Evolutionary conservation across 352 stramenopile species (phyloP).

Genomic region (Globisporangium radiosum): DNA sequence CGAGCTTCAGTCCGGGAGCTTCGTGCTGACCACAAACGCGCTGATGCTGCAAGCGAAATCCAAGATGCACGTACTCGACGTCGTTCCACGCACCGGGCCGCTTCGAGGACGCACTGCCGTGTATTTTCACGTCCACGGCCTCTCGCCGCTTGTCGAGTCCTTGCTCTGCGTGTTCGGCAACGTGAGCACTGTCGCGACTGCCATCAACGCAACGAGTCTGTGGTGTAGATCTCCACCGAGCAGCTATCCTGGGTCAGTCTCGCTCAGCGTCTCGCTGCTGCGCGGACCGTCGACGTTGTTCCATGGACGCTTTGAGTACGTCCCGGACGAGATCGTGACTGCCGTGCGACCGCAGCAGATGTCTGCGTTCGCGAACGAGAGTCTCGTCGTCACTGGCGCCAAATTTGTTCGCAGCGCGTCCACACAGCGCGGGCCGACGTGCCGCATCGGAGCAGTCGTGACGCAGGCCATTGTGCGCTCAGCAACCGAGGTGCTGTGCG

Average conservation of each 20-base stretch:
- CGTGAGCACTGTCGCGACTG: conserved; percentile 3
- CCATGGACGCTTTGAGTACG: conserved; percentile 12
- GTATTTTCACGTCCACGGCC: conserved; percentile 11
- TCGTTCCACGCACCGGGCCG: conserved; percentile 10
- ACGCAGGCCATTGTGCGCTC: conserved; percentile 20
- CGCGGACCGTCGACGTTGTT: not conserved
- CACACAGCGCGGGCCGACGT: conserved; percentile 12
- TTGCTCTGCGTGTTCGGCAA: conserved; percentile 25
- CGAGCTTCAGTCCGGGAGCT: conserved; percentile 1
- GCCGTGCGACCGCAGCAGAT: conserved; percentile 13
- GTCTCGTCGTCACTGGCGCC: conserved; percentile 16
- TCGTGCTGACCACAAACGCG: not conserved
- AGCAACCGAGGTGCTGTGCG: conserved; percentile 17
- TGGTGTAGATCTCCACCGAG: conserved; percentile 18
- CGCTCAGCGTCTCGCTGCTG: conserved; percentile 16
- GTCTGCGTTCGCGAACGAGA: conserved; percentile 3
- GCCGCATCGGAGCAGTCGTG: conserved; percentile 16
- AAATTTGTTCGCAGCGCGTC: conserved; percentile 17
- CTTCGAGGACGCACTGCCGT: conserved; percentile 25
- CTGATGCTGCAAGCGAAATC: conserved; percentile 2
- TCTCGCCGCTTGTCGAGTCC: conserved; percentile 3
- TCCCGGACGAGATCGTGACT: conserved; percentile 22
- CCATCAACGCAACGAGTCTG: conserved; percentile 10
- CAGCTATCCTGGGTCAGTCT: conserved; percentile 10
- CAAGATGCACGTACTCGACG: not conserved